A percentile compares a stretch with the other conserved stretches of the same genome.
phyloP scores from a whole-genome alignment of 148 eudicot genomes.

The Chenopodium berlandieri region DNA sequence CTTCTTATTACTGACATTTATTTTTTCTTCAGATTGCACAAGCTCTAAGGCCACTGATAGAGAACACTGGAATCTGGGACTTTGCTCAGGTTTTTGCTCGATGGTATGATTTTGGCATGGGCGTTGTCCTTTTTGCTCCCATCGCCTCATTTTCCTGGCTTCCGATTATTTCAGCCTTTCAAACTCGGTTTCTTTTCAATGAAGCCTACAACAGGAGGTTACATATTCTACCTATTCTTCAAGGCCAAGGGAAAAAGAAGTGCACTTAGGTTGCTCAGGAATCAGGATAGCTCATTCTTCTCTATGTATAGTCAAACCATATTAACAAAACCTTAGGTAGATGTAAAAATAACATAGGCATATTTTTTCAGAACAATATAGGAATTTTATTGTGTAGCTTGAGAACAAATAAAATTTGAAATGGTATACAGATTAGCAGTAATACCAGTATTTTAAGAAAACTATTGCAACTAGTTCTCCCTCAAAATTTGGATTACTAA shows the following conservation, averaged over 20 bases:
- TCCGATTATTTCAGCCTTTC: conserved; percentile 83
- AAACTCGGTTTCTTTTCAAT: conserved; percentile 91
- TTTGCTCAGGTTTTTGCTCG: conserved; percentile 66
- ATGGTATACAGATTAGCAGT: not conserved
- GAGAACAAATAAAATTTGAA: not conserved
- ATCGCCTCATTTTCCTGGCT: conserved; percentile 90
- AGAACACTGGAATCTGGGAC: conserved; percentile 63
- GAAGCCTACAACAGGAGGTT: conserved; percentile 83
- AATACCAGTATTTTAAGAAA: not conserved
- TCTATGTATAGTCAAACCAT: conserved; percentile 14
- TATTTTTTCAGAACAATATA: not conserved
- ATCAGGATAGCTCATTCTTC: conserved; percentile 8
- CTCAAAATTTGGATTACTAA: not conserved
- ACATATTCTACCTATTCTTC: conserved; percentile 78
- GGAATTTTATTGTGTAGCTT: not conserved
- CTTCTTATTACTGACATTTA: not conserved
- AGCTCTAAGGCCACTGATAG: conserved; percentile 59
- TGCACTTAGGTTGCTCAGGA: conserved; percentile 24
- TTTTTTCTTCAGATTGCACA: conserved; percentile 57
- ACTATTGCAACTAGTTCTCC: not conserved
- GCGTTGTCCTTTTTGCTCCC: conserved; percentile 72
- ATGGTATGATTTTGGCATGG: conserved; percentile 89
- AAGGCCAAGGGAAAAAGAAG: conserved; percentile 67
- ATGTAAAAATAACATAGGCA: conserved; percentile 21
- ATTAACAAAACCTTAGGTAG: not conserved